Base-by-base conservation (phyloP, 2,329 filamentous ascomycete species). In the Ceratocystis albifundus region DNA sequence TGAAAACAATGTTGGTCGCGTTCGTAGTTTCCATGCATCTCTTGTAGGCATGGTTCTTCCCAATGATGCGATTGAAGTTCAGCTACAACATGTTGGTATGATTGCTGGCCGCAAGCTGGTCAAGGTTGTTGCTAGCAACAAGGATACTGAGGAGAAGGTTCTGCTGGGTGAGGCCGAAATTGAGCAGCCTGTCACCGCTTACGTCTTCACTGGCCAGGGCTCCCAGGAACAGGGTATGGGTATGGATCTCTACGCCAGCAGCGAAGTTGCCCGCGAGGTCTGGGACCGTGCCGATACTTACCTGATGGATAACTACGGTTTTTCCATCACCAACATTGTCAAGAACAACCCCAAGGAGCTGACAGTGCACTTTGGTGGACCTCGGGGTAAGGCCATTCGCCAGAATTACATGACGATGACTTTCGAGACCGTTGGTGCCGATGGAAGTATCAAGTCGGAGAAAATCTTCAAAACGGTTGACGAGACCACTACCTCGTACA, bases 321-420 rank as follows among this genome's bases (percentile, higher is more conserved):
- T 99, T 74, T 92, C 92, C 4, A 99, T 99, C 73, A 96, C 92
- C 74, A 92, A 97, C 77, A 99, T 99, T 73, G 94, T 99, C 76
- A 95, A 91, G 82, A 99, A 97, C 81, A 99, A 99, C 78, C 94
- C 94, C 70, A 96, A 96, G 82, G 94, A 97, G 79, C 86, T 99
- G 66, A 99, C 95, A 4, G 90, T 99, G 70, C 89, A 99, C 80
- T 99, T 99, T 74, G 94, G 95, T 79, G 94, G 94, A 62, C 91
- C 94, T 69, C 89, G 90, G 68, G 94, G 94, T 74, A 99, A 97
- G 80, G 91, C 90, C 64, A 99, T 99, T 72, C 90, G 94, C 69
- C 88, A 96, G 74, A 99, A 99, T 78, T 99, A 99, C 81, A 97
- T 97, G 88, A 87, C 93, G 68, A 99, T 99, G 94, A 97, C 93